Evolutionary conservation across 352 stramenopile species (phyloP), one percentile per base, ranked within the genome.

Genomic region (Pythium insidiosum): DNA sequence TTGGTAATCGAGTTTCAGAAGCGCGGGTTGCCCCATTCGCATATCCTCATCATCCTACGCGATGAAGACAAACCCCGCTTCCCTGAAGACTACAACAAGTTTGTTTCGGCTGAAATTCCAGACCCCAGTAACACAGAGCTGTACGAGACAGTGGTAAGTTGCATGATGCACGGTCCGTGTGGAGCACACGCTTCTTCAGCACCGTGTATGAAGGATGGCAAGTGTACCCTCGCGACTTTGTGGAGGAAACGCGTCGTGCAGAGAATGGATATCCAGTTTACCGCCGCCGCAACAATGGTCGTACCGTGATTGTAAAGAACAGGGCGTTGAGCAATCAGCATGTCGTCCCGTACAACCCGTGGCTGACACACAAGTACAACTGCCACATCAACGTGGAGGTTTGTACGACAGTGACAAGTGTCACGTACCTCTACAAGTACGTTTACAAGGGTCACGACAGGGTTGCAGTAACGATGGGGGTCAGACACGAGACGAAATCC

Each of bases 351-450:
- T 84, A 85, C 56, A 84, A 79, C 34, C 50, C 63, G 4, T 84
- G 63, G 26, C 44, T 88, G 2, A 52, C 61, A 0, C 41, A 61
- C 3, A 78, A 72, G 48, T 87, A 64, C 43, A 42, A 71, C 18
- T 77, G 63, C 21, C 76, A 52, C 47, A 73, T 76, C 47, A 80
- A 75, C 45, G 53, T 81, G 4, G 61, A 84, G 37, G 61, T 80
- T 3, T 74, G 67, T 38, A 43, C 40, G 3, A 52, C 50, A 11
- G 35, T 63, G 12, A 22, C 25, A 4, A 56, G 60, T 1, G 23
- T 77, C 16, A 79, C 78, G 54, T 80, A 84, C 45, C 24, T 88
- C 1, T 68, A 71, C 60, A 64, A 70, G 37, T 83, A 88, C 43
- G 53, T 77, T 2, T 76, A 71, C 51, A 85, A 82, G 18, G 40